A percentile compares a stretch with the other conserved stretches of the same genome.
phyloP scores from a whole-genome alignment of 345 rosid genomes.

The Hibiscus trionum region DNA sequence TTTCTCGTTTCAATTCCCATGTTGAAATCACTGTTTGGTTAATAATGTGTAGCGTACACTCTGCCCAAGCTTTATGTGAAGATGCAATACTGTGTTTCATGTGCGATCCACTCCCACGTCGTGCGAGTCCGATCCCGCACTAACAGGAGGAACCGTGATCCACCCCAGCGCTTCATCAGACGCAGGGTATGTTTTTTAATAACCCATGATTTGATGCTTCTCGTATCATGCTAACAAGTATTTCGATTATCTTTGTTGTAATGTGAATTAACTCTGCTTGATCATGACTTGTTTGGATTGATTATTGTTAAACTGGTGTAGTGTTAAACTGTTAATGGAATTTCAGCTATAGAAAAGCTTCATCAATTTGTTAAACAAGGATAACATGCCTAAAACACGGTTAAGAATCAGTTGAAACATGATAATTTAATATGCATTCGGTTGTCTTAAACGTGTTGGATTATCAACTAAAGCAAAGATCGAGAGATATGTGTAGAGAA shows the following conservation, averaged over 20 bases:
- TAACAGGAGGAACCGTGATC: slow-evolving; percentile 75
- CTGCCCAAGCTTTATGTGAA: slow-evolving; percentile 80
- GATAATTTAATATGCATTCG: no score
- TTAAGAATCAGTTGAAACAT: no score
- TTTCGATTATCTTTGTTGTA: background rate
- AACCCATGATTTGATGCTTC: background rate
- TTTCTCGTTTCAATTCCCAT: background rate
- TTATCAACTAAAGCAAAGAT: no score
- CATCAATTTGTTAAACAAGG: background rate
- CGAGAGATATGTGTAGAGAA: no score
- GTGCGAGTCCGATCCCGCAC: slow-evolving; percentile 92
- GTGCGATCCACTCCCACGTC: slow-evolving; percentile 96
- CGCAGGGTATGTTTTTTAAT: slow-evolving; percentile 51
- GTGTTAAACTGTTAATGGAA: background rate
- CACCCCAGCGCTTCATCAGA: slow-evolving; percentile 76
- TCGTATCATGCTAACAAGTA: background rate
- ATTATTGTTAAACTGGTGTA: background rate
- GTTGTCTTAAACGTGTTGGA: no score
- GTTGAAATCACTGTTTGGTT: background rate
- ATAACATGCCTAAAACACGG: no score
- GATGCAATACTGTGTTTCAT: slow-evolving; percentile 90
- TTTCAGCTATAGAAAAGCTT: background rate
- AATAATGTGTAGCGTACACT: slow-evolving; percentile 41
- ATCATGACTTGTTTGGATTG: background rate
- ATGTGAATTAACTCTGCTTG: background rate